Base-by-base conservation (phyloP, 768 basidiomycete species). In the Russula griseocarnosa region DNA sequence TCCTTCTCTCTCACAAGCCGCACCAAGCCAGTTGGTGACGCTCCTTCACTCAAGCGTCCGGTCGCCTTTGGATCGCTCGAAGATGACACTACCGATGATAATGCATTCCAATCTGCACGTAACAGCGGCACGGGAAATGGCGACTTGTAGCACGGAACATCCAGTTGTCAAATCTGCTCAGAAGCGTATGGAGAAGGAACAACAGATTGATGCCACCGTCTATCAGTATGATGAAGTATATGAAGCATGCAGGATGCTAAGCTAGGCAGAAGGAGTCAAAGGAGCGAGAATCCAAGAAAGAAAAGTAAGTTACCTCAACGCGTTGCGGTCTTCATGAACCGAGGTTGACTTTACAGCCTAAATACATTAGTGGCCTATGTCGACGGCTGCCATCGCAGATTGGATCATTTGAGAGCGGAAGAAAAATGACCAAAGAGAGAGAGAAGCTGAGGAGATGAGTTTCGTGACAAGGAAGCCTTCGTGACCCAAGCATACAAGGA, bases 401-500 rank as follows among this genome's bases (percentile, higher is more conserved):
- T 96, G 54, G 97, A 99, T 74, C 83, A 92, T 70, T 76, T 98
- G 13, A 82, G 94, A 59, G 97, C 97, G 0, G 97, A 99, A 75
- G 96, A 76, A 98, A 98, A 80, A 89, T 96, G 89, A 88, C 73
- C 91, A 95, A 73, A 82, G 84, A 50, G 97, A 98, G 74, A 83
- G 97, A 24, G 92, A 95, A 76, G 77, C 82, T 22, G 97, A 99
- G 97, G 97, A 0, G 94, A 94, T 66, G 83, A 94, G 73, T 99
- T 92, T 73, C 82, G 82, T 61, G 97, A 92, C 78, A 98, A 95
- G 78, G 97, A 98, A 60, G 81, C 86, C n/a, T 99, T 98, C 70
- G 96, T 98, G 55, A 99, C 97, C 0, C 92, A 94, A 71, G 94
- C 92, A 26, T 99, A 99, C 77, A 94, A 94, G 73, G 89, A 92